Evolutionary conservation across 2,329 filamentous ascomycete species (phyloP).

Genomic region (Monilinia fructicola): DNA sequence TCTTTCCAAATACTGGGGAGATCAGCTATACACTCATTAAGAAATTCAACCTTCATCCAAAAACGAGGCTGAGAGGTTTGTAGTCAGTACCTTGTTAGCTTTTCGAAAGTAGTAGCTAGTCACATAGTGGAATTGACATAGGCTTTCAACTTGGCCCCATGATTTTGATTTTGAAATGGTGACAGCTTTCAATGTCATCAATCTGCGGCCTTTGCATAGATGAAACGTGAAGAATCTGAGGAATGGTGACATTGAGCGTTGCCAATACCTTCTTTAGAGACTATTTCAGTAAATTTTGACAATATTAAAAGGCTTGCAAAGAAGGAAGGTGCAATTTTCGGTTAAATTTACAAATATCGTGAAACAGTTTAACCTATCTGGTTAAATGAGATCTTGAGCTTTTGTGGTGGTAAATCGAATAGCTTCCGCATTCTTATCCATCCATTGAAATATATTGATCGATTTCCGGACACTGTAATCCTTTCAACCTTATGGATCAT

Average conservation of each 20-base stretch:
- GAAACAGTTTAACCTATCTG: not conserved
- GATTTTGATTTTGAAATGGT: not conserved
- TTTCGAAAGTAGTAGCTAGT: not conserved
- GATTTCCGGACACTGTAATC: not conserved
- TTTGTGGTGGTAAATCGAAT: not conserved
- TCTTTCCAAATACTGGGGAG: not conserved
- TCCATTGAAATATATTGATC: not conserved
- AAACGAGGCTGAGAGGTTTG: slow-evolving; percentile 2
- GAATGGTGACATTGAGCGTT: not conserved
- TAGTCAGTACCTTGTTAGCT: not conserved
- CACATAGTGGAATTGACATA: not conserved
- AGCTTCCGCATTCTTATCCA: not conserved
- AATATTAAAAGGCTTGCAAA: not conserved
- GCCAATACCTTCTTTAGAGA: not conserved
- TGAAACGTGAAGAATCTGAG: not conserved
- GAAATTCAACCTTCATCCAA: not conserved
- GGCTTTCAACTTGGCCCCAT: not conserved
- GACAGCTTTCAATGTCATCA: not conserved
- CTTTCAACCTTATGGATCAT: not conserved
- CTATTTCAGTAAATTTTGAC: not conserved
- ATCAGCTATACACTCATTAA: slow-evolving; percentile 2
- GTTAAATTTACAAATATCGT: not conserved
- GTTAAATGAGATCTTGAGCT: not conserved
- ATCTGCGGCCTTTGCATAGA: not conserved
- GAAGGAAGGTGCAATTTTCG: not conserved